These are phyloP conservation scores for Microdochium bolleyi DNA, from an alignment of 2,329 filamentous ascomycete genomes.

Conservation along the genomic window DNA sequence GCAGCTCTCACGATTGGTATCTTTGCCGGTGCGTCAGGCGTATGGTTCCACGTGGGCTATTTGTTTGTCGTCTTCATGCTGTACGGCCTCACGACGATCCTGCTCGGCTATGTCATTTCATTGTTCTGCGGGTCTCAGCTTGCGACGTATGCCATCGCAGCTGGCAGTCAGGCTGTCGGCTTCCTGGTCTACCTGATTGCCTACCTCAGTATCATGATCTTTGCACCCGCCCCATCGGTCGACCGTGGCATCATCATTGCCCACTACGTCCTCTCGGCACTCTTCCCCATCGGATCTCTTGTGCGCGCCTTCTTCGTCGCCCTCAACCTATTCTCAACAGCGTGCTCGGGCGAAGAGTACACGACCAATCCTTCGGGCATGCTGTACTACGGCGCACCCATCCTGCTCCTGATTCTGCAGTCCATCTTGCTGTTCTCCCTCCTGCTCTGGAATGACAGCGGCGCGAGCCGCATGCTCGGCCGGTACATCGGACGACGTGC, in stretches of 20 bases:
- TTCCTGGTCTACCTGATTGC: constrained; percentile 66
- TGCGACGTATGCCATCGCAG: constrained; percentile 75
- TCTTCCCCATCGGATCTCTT: constrained; percentile 72
- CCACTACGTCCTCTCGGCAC: constrained; percentile 65
- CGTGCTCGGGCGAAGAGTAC: constrained; percentile 59
- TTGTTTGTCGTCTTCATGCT: constrained; percentile 74
- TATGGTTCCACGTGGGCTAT: constrained; percentile 75
- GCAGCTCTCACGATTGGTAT: constrained; percentile 61
- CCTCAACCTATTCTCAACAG: constrained; percentile 75
- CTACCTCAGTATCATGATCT: constrained; percentile 67
- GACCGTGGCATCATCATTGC: constrained; percentile 60
- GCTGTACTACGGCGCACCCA: constrained; percentile 72
- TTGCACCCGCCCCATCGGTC: constrained; percentile 60
- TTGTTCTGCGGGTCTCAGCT: constrained; percentile 73
- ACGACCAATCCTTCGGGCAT: constrained; percentile 64
- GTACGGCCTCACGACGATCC: constrained; percentile 69
- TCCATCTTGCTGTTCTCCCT: constrained; percentile 61
- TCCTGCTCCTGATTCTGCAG: constrained; percentile 74
- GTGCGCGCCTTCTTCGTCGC: constrained; percentile 67
- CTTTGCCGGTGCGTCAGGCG: constrained; percentile 53
- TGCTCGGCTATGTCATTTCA: constrained; percentile 75
- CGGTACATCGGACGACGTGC: constrained; percentile 32
- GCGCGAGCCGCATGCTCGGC: constrained; percentile 31
- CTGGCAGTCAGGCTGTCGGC: constrained; percentile 64
- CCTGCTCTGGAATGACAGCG: constrained; percentile 75